Conservation (phyloP, 495 filamentous ascomycete species). For the Penicillium riverlandense region DNA sequence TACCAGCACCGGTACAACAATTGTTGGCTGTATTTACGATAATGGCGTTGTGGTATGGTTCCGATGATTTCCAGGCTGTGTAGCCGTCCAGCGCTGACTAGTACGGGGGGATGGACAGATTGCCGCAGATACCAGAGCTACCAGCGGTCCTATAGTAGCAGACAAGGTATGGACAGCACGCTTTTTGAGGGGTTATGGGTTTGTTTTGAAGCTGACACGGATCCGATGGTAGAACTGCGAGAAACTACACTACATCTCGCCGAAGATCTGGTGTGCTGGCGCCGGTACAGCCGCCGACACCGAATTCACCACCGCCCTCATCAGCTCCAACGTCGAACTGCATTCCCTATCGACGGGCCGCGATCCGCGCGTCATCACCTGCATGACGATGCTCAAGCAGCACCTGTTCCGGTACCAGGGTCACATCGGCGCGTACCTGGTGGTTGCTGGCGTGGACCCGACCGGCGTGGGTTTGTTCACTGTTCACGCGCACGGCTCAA, state of each 20-base stretch:
- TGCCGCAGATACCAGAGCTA: conserved; percentile 96
- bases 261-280: conserved; percentile 99
- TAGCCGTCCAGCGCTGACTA: no score
- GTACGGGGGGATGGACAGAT: conserved; percentile 45
- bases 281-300: conserved; percentile 98
- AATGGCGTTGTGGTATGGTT: conserved; percentile 82
- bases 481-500: conserved; percentile 96
- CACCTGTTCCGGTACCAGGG: conserved; percentile 98
- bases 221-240: conserved; percentile 73
- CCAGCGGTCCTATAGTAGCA: conserved; percentile 94
- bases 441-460: conserved; percentile 94
- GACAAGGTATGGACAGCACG: conserved; percentile 65
- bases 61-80: not conserved
- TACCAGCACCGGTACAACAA: conserved; percentile 97
- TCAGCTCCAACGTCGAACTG: conserved; percentile 96
- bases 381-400: conserved; percentile 99
- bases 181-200: no score
- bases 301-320: conserved; percentile 97
- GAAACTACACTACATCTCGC: conserved; percentile 97
- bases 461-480: conserved; percentile 96
- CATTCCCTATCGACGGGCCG: conserved; percentile 93
- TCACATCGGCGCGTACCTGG: conserved; percentile 95
- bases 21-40: conserved; percentile 96
- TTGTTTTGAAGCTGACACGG: not conserved
- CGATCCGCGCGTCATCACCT: conserved; percentile 93